Evolutionary conservation across 306 rosid genomes (phyloP), one percentile per base, ranked within the genome.

Genomic region (Sechiopsis laciniata): DNA sequence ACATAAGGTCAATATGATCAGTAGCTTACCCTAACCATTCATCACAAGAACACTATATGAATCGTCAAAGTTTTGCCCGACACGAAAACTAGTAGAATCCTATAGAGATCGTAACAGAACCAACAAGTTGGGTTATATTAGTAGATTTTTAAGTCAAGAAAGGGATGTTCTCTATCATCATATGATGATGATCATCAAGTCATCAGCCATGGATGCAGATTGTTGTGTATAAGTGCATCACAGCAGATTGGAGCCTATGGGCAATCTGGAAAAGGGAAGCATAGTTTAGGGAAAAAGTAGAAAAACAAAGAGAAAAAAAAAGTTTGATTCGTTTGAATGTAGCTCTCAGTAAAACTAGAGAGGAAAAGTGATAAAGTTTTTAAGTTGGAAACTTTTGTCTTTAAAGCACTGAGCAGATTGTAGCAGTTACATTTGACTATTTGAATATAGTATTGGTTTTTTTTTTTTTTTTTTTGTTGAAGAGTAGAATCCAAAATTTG

Each of bases 401-500:
- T 70, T 10, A 14, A 67, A 67, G 55, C 35, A 46, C 73, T 67
- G 73, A 46, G 73, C 73, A 67, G 55, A 67, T 21, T 52, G 67
- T 73, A 54, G 67, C 21, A 65, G 71, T 65, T 73, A 52, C 71
- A 64, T 45, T 24, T 58, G 22, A 78, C 71, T 87, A 84, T 86
- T 78, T 26, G 45, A 66, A 40, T 66, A 66, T 42, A 66, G 53
- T 42, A 66, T 10, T 21, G 26, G 13, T 40, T n/a, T n/a, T n/a
- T n/a, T n/a, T n/a, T 16, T 65, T 63, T 8, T 16, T 59, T 65
- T 19, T 73, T 58, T 75, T 60, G 72, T 32, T 32, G 37, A 22
- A 32, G 55, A 45, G 83, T 75, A 84, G 96, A 83, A 92, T 89
- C 96, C 94, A 87, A 89, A 82, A 95, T 73, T 71, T 80, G 83